phyloP scores from a whole-genome alignment of 2,329 filamentous ascomycete genomes.

The Aspergillus nomiae region DNA sequence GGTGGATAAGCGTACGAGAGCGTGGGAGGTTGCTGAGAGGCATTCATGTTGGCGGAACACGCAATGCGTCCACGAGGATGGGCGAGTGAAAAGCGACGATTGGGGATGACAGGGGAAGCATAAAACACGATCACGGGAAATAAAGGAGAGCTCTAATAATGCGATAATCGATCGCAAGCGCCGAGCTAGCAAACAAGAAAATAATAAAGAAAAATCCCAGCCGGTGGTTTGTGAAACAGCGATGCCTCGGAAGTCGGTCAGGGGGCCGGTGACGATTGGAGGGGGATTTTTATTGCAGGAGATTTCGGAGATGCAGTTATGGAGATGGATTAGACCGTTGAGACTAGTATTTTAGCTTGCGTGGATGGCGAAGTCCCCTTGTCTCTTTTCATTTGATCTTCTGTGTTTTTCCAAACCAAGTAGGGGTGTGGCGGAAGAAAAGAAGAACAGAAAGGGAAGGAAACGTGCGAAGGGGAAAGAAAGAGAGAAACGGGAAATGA shows the following conservation, averaged over 20 bases:
- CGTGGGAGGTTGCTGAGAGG: constrained; percentile 30
- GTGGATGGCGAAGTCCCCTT: background rate
- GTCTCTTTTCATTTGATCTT: background rate
- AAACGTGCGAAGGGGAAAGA: constrained; percentile 16
- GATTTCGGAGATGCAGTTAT: constrained; percentile 10
- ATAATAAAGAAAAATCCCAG: constrained; percentile 2
- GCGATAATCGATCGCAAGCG: constrained; percentile 8
- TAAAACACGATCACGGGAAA: constrained; percentile 16
- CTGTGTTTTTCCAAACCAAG: background rate
- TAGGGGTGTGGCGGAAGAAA: constrained; percentile 8
- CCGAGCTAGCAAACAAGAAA: background rate
- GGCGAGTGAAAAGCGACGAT: constrained; percentile 14
- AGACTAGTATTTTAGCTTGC: background rate
- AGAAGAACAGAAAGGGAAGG: constrained; percentile 10
- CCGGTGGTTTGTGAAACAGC: constrained; percentile 23
- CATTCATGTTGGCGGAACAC: constrained; percentile 32
- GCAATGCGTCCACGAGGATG: constrained; percentile 20
- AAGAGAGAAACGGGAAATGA: constrained; percentile 13
- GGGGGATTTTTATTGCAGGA: constrained; percentile 14
- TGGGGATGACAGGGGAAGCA: constrained; percentile 13
- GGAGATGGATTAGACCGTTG: background rate
- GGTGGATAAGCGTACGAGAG: constrained; percentile 33
- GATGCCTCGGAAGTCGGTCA: constrained; percentile 23
- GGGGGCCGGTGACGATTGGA: constrained; percentile 17
- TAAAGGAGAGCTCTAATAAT: constrained; percentile 11